Conservation (phyloP, 169 alveolate species). For the Babesia sp. region DNA sequence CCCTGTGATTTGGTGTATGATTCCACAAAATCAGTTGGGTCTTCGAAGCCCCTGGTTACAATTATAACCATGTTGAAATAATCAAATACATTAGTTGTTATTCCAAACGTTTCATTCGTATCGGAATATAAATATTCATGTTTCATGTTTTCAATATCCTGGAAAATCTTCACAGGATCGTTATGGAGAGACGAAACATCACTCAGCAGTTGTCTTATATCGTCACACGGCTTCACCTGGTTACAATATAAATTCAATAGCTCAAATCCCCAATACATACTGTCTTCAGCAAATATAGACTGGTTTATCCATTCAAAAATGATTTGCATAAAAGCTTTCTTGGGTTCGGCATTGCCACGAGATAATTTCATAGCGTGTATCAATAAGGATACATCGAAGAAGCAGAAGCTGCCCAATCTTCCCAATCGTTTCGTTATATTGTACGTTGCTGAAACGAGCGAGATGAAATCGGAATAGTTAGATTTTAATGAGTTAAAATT, state of each 20-base stretch:
- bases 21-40: conserved; percentile 92
- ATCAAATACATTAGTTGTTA: conserved; percentile 18
- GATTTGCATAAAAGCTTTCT: conserved; percentile 57
- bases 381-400: conserved; percentile 90
- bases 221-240: conserved; percentile 3
- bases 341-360: conserved; percentile 2
- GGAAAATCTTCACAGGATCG: conserved; percentile 56
- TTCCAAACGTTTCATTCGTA: neutral
- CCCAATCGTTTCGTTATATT: conserved; percentile 84
- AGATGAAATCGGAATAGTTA: conserved; percentile 86
- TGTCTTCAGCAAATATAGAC: conserved; percentile 31
- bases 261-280: conserved; percentile 34
- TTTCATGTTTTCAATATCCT: conserved; percentile 45
- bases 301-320: conserved; percentile 61
- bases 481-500: conserved; percentile 87
- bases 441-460: conserved; percentile 86
- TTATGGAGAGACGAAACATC: conserved; percentile 47
- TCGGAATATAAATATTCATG: conserved; percentile 29
- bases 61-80: conserved; percentile 59
- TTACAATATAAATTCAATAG: conserved; percentile 3
- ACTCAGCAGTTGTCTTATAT: conserved; percentile 33
- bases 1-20: conserved; percentile 87
- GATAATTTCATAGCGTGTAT: conserved; percentile 86
- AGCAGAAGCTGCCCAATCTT: conserved; percentile 88
- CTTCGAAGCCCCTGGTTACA: conserved; percentile 69